These are phyloP conservation scores for Coemansia guatemalensis DNA, from an alignment of 192 early-diverging fungal species.

Conservation along the genomic window DNA sequence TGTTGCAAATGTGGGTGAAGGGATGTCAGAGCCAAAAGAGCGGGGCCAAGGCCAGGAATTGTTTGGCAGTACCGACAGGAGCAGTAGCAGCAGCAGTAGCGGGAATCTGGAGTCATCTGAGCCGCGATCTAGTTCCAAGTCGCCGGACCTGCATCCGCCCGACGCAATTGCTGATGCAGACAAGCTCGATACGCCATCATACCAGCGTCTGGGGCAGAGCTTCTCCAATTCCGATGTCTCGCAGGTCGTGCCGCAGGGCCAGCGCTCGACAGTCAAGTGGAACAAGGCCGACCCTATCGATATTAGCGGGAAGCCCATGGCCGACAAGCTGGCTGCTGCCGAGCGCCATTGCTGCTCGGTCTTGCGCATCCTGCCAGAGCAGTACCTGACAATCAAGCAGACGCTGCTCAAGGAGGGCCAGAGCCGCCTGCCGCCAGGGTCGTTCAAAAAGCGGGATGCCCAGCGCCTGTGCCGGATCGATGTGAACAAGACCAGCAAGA, in stretches of 20 bases:
- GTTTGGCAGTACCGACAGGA: neutral
- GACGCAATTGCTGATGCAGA: constrained; percentile 6
- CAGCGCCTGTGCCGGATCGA: constrained; percentile 88
- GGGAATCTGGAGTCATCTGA: constrained; percentile 9
- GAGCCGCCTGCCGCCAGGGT: constrained; percentile 18
- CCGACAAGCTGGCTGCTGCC: constrained; percentile 49
- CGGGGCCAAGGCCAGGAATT: constrained; percentile 7
- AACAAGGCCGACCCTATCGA: constrained; percentile 51
- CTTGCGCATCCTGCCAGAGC: constrained; percentile 77
- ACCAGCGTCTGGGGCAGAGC: constrained; percentile 30
- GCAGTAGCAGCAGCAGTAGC: constrained; percentile 8
- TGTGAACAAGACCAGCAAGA: constrained; percentile 89
- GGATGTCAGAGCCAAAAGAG: neutral
- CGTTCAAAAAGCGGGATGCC: constrained; percentile 88
- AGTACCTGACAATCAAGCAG: constrained; percentile 81
- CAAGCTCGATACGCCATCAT: constrained; percentile 41
- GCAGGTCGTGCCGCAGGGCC: constrained; percentile 24
- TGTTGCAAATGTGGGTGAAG: no score
- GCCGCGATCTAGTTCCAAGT: neutral
- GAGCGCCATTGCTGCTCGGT: constrained; percentile 75
- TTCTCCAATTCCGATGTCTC: constrained; percentile 24
- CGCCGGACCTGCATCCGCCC: neutral
- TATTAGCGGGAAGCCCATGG: constrained; percentile 32
- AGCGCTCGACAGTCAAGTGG: constrained; percentile 49
- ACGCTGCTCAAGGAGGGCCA: constrained; percentile 65